phyloP scores from a whole-genome alignment of 352 stramenopile species.

The Phytophthora hybrid region DNA sequence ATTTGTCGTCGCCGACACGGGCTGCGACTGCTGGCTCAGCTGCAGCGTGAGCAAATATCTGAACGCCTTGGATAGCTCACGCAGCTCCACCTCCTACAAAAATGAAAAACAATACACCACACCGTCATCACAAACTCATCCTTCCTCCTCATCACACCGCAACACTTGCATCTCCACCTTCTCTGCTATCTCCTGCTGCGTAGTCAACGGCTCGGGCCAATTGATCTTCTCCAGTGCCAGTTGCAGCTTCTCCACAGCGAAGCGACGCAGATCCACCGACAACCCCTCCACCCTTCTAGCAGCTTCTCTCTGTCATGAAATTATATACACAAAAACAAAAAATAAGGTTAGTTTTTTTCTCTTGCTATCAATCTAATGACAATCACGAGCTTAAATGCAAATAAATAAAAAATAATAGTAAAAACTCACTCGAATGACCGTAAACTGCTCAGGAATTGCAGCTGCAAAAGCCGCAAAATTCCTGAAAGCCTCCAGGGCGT shows the following conservation, averaged over 20 bases:
- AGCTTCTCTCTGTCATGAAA: conserved; percentile 49
- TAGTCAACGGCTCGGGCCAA: conserved; percentile 55
- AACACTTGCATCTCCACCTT: conserved; percentile 32
- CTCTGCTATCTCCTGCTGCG: conserved; percentile 38
- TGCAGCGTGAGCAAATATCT: conserved; percentile 67
- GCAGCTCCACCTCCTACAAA: conserved; percentile 37
- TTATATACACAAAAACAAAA: neutral
- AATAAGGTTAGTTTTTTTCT: neutral
- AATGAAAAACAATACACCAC: conserved; percentile 1
- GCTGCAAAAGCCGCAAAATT: conserved; percentile 47
- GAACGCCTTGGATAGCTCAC: conserved; percentile 52
- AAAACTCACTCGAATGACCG: conserved; percentile 53
- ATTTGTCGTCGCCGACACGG: conserved; percentile 27
- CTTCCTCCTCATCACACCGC: neutral
- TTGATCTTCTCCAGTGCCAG: conserved; percentile 47
- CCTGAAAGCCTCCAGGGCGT: conserved; percentile 56
- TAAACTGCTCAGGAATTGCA: conserved; percentile 54
- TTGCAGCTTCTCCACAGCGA: conserved; percentile 66
- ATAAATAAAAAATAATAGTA: conserved; percentile 1
- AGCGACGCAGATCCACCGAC: conserved; percentile 54
- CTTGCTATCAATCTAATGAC: neutral
- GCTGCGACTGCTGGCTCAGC: conserved; percentile 48
- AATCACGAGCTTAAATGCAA: neutral
- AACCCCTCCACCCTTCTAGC: conserved; percentile 53
- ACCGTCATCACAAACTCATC: conserved; percentile 12